Percentiles rank a stretch among this genome's conserved stretches.
Evolutionary conservation across 2,329 filamentous ascomycete genomes (phyloP).

Genomic region (Cytospora chrysosperma): DNA sequence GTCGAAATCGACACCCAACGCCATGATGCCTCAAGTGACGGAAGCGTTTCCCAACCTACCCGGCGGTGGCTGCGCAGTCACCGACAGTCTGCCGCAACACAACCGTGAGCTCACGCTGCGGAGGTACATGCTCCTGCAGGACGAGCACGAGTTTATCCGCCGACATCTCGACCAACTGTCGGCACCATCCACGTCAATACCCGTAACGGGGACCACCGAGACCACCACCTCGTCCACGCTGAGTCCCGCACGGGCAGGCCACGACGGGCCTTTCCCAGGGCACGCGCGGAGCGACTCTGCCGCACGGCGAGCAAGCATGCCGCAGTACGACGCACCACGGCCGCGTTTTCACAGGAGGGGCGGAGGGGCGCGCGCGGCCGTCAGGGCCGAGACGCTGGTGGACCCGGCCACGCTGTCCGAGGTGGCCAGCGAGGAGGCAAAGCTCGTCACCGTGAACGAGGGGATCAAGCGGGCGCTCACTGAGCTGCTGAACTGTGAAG

Average conservation of each 20-base stretch:
- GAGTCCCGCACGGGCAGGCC: constrained; percentile 13
- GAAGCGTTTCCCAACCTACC: constrained; percentile 1
- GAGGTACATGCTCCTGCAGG: constrained; percentile 53
- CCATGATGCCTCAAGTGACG: constrained; percentile 14
- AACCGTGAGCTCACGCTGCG: constrained; percentile 50
- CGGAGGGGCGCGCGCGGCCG: constrained; percentile 32
- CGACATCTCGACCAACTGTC: constrained; percentile 51
- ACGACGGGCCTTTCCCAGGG: background rate
- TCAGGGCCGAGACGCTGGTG: constrained; percentile 38
- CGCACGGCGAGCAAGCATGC: constrained; percentile 23
- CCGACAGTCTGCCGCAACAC: constrained; percentile 30
- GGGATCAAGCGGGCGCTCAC: constrained; percentile 61
- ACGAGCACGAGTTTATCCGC: constrained; percentile 53
- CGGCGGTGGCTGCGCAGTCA: background rate
- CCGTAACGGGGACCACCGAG: constrained; percentile 51
- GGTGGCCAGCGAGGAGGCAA: constrained; percentile 53
- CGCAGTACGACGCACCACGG: constrained; percentile 24
- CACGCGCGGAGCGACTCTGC: constrained; percentile 23
- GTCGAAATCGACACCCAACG: constrained; percentile 21
- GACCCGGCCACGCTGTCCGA: constrained; percentile 49
- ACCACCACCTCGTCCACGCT: constrained; percentile 37
- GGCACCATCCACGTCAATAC: constrained; percentile 38
- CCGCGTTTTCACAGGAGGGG: constrained; percentile 30
- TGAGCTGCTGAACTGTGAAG: constrained; percentile 60
- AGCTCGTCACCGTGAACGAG: constrained; percentile 57